Evolutionary conservation across 495 filamentous ascomycete species (phyloP), one percentile per base, ranked within the genome.

Genomic region (Pseudotulostoma volvatum): DNA sequence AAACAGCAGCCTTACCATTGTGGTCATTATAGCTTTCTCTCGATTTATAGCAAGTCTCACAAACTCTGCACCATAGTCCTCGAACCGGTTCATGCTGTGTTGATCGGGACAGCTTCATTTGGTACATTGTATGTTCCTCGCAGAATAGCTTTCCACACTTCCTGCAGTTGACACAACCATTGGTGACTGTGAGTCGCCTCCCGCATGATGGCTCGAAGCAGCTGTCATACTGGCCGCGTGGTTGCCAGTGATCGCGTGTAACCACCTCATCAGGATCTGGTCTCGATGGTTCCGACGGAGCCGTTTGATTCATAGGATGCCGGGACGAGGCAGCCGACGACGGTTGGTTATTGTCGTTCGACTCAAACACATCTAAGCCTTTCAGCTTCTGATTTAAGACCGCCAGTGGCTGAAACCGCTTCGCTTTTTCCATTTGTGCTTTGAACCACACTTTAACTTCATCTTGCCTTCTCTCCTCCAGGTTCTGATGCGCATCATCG

Each of bases 391-490:
- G 88, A 57, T 95, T 95, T 9, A 86, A 61, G 9, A 84, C 77
- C 0, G 85, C 86, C 1, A 97, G 70, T 1, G 90, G 90, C 47
- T 97, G 92, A 55, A 97, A 97, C 28, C 76, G 77, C 57, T 92
- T 95, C 13, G 90, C 92, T 55, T 93, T 94, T 35, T 82, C 70
- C 66, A 97, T 92, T 55, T 95, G 90, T 45, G 81, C 78, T 59
- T 90, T 79, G 66, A 97, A 95, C 90, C 90, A 97, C 38, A 82
- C 88, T 62, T 93, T 93, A 43, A 95, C 88, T 60, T 97, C 85
- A 57, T 94, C 88, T 51, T 96, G 92, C 49, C 84, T 81, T 37
- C 82, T 72, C 41, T 84, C 84, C 56, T 92, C 85, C n/a, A 96
- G 70, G 45, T 95, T 84, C 44, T 86, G 80, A 60, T 97, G 90